Evolutionary conservation across 495 filamentous ascomycete species (phyloP), one percentile per base, ranked within the genome.

Genomic region (Staphylotrichum tortipilum): DNA sequence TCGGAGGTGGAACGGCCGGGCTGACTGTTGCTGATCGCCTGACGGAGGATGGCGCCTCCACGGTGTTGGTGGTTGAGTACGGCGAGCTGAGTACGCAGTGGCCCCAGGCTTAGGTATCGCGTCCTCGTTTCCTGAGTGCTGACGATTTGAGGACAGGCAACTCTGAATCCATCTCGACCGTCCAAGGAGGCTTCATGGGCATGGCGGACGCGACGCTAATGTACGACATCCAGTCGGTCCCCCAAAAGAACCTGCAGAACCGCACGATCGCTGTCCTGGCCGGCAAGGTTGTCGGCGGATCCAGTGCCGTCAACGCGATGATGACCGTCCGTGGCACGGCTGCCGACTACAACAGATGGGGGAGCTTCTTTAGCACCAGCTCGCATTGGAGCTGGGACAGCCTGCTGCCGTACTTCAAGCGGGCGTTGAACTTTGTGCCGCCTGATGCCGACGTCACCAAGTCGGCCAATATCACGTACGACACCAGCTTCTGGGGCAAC

Each of bases 1-100:
- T 94, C 7, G 89, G 88, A 49, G 89, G 88, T 39, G 89, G 89
- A 56, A 94, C 89, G 19, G 88, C 89, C 3, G 89, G 89, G 41
- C 88, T 89, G 67, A 86, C 90, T 41, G 84, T 95, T 61, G 89
- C 87, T 2, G 66, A 72, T 28, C 66, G 80, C 10, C 62, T 82
- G 22, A 71, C 68, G 14, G 76, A 77, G 31, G 64, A 72, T 50
- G 57, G 64, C 9, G 50, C 64, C n/a, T 58, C 63, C 1, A 54
- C 58, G 0, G 71, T 83, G 2, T 56, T 79, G 2, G 70, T 82
- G 3, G 62, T 83, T 38, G 80, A 83, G 56, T 57, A 58, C 29
- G 62, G 62, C 34, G 11, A 49, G 14, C 38, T 62, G 2, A 54
- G 55, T 59, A 47, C n/a, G n/a, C n/a, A n/a, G n/a, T 15, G 28